Conservation (phyloP, 2,329 filamentous ascomycete genomes). For the Trichophyton schoenleinii region DNA sequence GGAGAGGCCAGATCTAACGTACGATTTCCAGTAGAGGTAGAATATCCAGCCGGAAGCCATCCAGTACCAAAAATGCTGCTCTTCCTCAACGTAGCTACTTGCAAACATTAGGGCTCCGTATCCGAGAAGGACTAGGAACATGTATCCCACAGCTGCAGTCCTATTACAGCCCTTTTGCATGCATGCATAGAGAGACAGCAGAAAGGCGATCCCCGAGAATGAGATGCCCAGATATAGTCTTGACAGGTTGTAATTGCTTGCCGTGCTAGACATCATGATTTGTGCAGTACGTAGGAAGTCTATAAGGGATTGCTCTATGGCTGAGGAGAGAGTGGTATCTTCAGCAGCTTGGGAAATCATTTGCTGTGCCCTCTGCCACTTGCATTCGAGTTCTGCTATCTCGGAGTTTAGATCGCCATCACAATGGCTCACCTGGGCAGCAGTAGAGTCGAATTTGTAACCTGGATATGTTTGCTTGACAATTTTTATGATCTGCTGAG, state of each 20-base stretch:
- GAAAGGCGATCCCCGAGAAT: constrained; percentile 34
- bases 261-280: constrained; percentile 69
- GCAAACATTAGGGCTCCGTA: constrained; percentile 94
- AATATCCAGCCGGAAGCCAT: constrained; percentile 41
- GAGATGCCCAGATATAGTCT: constrained; percentile 27
- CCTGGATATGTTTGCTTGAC: constrained; percentile 56
- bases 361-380: constrained; percentile 43
- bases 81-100: constrained; percentile 94
- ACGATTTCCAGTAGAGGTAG: constrained; percentile 34
- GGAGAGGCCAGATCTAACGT: constrained; percentile 3
- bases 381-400: constrained; percentile 52
- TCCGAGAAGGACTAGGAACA: constrained; percentile 39
- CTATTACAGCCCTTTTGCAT: constrained; percentile 11
- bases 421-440: constrained; percentile 15
- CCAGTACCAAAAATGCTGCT: constrained; percentile 99
- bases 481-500: constrained; percentile 65
- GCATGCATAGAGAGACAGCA: constrained; percentile 23
- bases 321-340: constrained; percentile 8
- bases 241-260: constrained; percentile 76
- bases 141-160: background rate
- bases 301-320: constrained; percentile 19
- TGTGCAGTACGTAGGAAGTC: constrained; percentile 63
- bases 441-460: constrained; percentile 27
- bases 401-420: constrained; percentile 16
- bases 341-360: constrained; percentile 13